Percentiles rank a stretch among this genome's conserved stretches.
Conservation (phyloP, 2,329 filamentous ascomycete species). For the Fusarium marasasianum region DNA sequence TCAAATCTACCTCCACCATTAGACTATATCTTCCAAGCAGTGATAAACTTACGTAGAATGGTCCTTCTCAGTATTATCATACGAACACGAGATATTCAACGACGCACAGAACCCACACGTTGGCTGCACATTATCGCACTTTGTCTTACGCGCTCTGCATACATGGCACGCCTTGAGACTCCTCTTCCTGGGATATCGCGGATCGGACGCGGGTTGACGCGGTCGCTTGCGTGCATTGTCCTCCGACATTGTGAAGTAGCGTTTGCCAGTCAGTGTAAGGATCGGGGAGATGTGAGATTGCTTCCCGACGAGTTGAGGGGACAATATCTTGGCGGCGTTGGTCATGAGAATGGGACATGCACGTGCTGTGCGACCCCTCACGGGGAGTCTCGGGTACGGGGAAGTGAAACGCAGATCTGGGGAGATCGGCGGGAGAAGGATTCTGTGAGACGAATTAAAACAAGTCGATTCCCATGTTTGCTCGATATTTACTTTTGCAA, state of each 20-base stretch:
- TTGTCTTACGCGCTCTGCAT: constrained; percentile 50
- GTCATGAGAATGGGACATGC: neutral
- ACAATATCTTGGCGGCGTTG: constrained; percentile 7
- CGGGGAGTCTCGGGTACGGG: constrained; percentile 33
- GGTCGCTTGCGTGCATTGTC: constrained; percentile 23
- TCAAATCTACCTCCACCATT: constrained; percentile 42
- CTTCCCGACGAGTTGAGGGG: constrained; percentile 16
- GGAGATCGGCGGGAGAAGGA: neutral
- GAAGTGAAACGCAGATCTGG: neutral
- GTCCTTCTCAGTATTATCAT: constrained; percentile 42
- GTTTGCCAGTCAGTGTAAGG: neutral
- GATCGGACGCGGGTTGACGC: constrained; percentile 26
- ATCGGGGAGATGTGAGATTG: constrained; percentile 25
- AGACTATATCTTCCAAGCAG: neutral
- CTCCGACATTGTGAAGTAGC: neutral
- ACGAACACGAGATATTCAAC: constrained; percentile 47
- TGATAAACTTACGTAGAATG: constrained; percentile 38
- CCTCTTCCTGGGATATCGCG: constrained; percentile 44
- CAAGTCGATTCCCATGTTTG: neutral
- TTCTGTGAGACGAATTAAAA: constrained; percentile 3
- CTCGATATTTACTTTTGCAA: neutral
- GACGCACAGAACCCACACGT: constrained; percentile 49
- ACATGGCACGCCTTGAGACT: constrained; percentile 49
- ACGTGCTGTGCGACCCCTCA: constrained; percentile 12
- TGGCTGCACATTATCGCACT: constrained; percentile 51